A percentile compares a stretch with the other conserved stretches of the same genome.
Conservation (phyloP, 176 grass and related monocot species). For the Oryza brachyantha region DNA sequence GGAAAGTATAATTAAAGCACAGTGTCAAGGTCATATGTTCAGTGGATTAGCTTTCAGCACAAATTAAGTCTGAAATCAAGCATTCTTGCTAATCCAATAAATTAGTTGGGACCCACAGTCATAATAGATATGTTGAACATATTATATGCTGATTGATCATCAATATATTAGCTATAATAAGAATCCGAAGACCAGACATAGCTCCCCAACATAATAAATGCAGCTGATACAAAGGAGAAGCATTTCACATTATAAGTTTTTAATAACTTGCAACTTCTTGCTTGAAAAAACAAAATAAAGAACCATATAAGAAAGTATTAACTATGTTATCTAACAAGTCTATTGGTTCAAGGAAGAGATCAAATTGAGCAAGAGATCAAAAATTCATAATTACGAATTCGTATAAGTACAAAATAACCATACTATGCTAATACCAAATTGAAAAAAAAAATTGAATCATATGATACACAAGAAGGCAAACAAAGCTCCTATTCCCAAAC, state of each 20-base stretch:
- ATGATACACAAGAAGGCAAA: not conserved
- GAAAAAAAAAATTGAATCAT: not conserved
- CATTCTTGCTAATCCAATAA: not conserved
- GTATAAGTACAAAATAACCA: not conserved
- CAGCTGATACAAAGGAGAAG: not conserved
- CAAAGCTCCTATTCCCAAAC: not conserved
- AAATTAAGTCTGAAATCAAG: not conserved
- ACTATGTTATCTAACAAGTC: not conserved
- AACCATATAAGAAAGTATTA: not conserved
- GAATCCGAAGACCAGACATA: not conserved
- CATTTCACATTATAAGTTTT: not conserved
- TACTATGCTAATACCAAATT: not conserved
- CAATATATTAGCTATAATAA: not conserved
- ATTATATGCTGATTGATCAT: too few relatives aligned
- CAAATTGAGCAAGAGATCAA: not conserved
- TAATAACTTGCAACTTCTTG: not conserved
- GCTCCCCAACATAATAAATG: not conserved
- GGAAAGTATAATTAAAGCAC: constrained; percentile 12
- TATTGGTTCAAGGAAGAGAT: not conserved
- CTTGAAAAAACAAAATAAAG: not conserved
- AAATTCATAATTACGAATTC: too few relatives aligned
- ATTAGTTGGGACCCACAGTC: not conserved
- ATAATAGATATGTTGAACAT: not conserved
- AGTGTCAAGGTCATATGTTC: not conserved
- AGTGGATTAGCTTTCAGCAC: not conserved